phyloP scores from a whole-genome alignment of 2,329 filamentous ascomycete species.

The Microcyclospora tardicrescens region DNA sequence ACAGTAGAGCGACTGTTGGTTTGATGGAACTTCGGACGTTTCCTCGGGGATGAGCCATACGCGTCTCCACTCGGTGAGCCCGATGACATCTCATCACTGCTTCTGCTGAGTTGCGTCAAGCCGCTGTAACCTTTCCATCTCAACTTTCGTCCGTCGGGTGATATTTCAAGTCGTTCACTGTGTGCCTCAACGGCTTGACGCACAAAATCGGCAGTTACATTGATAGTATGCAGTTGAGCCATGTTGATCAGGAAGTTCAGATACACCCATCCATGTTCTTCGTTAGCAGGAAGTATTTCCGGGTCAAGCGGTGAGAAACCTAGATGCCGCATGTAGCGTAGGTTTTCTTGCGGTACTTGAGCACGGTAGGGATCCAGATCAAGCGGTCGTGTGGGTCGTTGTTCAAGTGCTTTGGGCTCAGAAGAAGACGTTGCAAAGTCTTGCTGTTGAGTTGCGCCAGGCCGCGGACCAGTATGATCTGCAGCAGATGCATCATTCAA shows the following conservation, averaged over 20 bases:
- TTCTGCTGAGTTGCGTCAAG: slow-evolving; percentile 48
- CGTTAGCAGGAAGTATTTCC: slow-evolving; percentile 28
- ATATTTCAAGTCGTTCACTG: slow-evolving; percentile 65
- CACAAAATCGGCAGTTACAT: slow-evolving; percentile 67
- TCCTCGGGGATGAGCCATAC: slow-evolving; percentile 15
- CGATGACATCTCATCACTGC: slow-evolving; percentile 33
- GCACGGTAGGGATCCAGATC: slow-evolving; percentile 69
- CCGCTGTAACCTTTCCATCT: slow-evolving; percentile 57
- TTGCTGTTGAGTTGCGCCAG: neutral
- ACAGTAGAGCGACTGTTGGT: slow-evolving; percentile 4
- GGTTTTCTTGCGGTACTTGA: slow-evolving; percentile 63
- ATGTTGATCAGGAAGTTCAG: slow-evolving; percentile 68
- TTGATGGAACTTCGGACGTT: slow-evolving; percentile 17
- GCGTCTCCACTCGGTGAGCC: slow-evolving; percentile 9
- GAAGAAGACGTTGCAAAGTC: neutral
- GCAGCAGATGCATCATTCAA: too few relatives aligned
- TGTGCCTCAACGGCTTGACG: slow-evolving; percentile 56
- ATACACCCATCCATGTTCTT: slow-evolving; percentile 70
- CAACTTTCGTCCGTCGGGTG: slow-evolving; percentile 63
- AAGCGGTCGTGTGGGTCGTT: slow-evolving; percentile 61
- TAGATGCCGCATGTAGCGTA: slow-evolving; percentile 65
- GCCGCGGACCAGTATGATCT: slow-evolving; percentile 7
- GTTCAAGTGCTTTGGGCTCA: slow-evolving; percentile 34
- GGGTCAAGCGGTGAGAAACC: slow-evolving; percentile 51
- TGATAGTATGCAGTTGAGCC: slow-evolving; percentile 74